Evolutionary conservation across 768 basidiomycete genomes (phyloP).

Genomic region (Lactarius hatsudake): DNA sequence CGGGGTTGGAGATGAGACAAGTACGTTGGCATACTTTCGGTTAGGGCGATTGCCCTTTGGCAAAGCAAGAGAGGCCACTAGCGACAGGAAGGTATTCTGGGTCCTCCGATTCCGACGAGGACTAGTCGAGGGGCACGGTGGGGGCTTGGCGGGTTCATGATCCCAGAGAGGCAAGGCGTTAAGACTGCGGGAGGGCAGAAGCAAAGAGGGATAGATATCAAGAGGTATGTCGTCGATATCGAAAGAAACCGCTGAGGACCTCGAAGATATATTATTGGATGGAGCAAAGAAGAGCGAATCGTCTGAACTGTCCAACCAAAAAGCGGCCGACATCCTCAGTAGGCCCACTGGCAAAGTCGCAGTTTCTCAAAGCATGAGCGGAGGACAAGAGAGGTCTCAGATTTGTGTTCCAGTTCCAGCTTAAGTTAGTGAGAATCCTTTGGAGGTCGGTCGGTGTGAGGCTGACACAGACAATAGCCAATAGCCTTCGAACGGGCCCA

Average conservation of each 20-base stretch:
- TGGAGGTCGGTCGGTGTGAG: background rate
- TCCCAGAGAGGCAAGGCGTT: slow-evolving; percentile 19
- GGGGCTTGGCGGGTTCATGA: slow-evolving; percentile 5
- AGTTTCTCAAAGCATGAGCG: slow-evolving; percentile 18
- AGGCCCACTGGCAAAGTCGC: background rate
- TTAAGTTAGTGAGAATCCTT: background rate
- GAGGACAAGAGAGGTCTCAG: slow-evolving; percentile 1
- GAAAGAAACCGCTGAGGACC: slow-evolving; percentile 21
- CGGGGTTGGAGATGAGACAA: slow-evolving; percentile 25
- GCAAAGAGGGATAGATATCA: slow-evolving; percentile 24
- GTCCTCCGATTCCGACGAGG: slow-evolving; percentile 10
- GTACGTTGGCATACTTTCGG: slow-evolving; percentile 20
- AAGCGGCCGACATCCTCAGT: slow-evolving; percentile 25
- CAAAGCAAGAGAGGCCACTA: slow-evolving; percentile 22
- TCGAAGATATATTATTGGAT: slow-evolving; percentile 19
- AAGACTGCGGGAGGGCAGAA: slow-evolving; percentile 21
- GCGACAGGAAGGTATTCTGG: slow-evolving; percentile 18
- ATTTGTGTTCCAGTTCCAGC: background rate
- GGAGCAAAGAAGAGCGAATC: slow-evolving; percentile 25
- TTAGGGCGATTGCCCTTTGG: slow-evolving; percentile 17
- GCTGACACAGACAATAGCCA: slow-evolving; percentile 11
- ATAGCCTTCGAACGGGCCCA: background rate
- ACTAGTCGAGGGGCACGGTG: slow-evolving; percentile 15
- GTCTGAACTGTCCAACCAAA: slow-evolving; percentile 26
- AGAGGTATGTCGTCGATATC: slow-evolving; percentile 21